Evolutionary conservation across 371 early-diverging fungal species (phyloP), one percentile per base, ranked within the genome.

Genomic region (Batkoa obscura): DNA sequence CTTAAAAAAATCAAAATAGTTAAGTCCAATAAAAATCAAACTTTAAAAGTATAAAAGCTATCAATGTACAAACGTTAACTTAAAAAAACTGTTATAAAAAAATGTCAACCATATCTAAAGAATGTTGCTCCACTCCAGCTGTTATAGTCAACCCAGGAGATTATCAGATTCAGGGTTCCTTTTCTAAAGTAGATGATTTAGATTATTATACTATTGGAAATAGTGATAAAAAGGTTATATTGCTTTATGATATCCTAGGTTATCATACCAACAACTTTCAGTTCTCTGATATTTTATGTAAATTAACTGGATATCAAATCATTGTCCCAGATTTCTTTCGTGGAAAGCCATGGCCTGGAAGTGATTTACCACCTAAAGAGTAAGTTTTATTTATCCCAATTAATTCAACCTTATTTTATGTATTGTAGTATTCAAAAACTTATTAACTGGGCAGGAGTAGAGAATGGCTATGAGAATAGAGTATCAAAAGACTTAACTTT

Each of bases 271-370:
- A 80, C 51, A 71, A 75, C 30, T 63, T 69, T 49, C 83, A 82
- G 60, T 76, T 79, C 54, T 70, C 71, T 59, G 84, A 84, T 63
- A 23, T 23, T 23, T 67, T 76, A 34, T 72, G 82, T 36, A 65
- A 68, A 4, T 52, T 67, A 12, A 61, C 65, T 50, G 75, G 76
- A 9, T 80, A 71, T 69, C 73, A 66, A 43, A 81, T 82, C 1
- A 69, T 30, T 67, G 80, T 62, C 81, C 84, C 32, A 79, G 82
- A 57, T 69, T 81, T 50, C n/a, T 71, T 80, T 58, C 72, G 66
- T 52, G 75, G 76, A 17, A 62, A 72, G 37, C 69, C 72, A 36
- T 68, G 66, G 49, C 23, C 23, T 23, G 23, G 0, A 23, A 23
- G 23, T 23, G 23, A 23, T 23, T 23, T 23, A 23, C 23, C 23